Conservation (phyloP, 2,329 filamentous ascomycete genomes). For the Aspergillus sp. region DNA sequence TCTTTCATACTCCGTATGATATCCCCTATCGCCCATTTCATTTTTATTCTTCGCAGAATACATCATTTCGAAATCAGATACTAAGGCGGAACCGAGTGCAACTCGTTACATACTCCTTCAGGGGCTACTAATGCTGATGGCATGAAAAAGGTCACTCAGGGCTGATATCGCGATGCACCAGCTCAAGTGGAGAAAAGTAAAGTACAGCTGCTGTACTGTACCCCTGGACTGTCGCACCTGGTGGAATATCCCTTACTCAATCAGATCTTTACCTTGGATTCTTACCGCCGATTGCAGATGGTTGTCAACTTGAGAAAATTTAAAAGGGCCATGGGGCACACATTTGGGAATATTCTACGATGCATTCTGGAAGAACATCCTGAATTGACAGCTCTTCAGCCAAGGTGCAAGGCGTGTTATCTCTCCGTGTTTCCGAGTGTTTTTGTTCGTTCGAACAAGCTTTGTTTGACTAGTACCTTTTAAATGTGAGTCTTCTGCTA, state of each 20-base stretch:
- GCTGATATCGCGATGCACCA: not conserved
- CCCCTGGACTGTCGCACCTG: not conserved
- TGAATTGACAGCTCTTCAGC: not conserved
- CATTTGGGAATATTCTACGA: not conserved
- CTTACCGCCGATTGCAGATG: not conserved
- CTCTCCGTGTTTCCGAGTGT: not conserved
- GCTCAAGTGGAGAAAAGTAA: too few species aligned
- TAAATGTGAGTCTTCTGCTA: not conserved
- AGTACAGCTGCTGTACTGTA: not conserved
- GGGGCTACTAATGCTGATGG: not conserved
- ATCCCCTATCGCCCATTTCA: too few species aligned
- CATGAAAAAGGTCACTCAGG: not conserved
- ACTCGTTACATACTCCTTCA: not conserved
- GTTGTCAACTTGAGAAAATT: not conserved
- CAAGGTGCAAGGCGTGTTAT: not conserved
- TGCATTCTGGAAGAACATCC: not conserved
- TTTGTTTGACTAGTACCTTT: not conserved
- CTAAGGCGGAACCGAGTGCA: not conserved
- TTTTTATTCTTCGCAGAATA: too few species aligned
- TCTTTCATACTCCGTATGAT: not conserved
- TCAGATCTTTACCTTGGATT: not conserved
- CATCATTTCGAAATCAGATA: too few species aligned
- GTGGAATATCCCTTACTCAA: not conserved
- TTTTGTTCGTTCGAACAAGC: not conserved
- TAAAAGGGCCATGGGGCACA: not conserved